Conservation (phyloP, 192 early-diverging fungal species). For the Martensiomyces pterosporus region DNA sequence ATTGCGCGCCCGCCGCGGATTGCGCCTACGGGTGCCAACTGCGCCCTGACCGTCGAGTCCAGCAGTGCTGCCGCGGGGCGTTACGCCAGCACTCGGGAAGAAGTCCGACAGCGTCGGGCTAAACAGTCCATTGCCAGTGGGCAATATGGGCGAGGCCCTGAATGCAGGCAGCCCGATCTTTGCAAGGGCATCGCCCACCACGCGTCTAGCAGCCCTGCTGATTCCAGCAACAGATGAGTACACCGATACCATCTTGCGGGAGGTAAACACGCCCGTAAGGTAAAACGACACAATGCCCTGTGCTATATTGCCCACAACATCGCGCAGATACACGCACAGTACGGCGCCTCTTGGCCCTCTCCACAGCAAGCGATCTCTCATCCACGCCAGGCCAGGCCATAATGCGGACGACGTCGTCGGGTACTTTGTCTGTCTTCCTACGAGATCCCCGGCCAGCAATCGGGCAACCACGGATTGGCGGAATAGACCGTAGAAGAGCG, state of each 20-base stretch:
- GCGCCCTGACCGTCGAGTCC: too few relatives aligned
- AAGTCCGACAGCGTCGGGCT: too few relatives aligned
- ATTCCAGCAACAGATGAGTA: slow-evolving; percentile 3
- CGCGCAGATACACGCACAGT: slow-evolving; percentile 23
- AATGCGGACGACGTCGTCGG: background rate
- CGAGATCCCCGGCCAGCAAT: slow-evolving; percentile 6
- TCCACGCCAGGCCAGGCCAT: slow-evolving; percentile 11
- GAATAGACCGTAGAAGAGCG: slow-evolving; percentile 25
- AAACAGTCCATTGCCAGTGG: too few relatives aligned
- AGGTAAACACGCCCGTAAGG: slow-evolving; percentile 6
- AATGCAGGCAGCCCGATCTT: background rate
- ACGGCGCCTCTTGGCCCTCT: slow-evolving; percentile 22
- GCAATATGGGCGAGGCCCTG: background rate
- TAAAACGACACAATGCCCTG: background rate
- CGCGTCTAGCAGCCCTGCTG: background rate
- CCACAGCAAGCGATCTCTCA: slow-evolving; percentile 11
- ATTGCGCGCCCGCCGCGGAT: too few relatives aligned
- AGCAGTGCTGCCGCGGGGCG: too few relatives aligned
- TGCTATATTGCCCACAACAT: slow-evolving; percentile 10
- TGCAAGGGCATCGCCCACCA: background rate
- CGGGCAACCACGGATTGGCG: slow-evolving; percentile 26
- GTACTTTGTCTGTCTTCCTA: background rate
- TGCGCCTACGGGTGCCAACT: too few relatives aligned
- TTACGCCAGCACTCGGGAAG: too few relatives aligned
- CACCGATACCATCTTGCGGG: background rate